phyloP scores from a whole-genome alignment of 495 filamentous ascomycete species.

The Geopyxis carbonaria region DNA sequence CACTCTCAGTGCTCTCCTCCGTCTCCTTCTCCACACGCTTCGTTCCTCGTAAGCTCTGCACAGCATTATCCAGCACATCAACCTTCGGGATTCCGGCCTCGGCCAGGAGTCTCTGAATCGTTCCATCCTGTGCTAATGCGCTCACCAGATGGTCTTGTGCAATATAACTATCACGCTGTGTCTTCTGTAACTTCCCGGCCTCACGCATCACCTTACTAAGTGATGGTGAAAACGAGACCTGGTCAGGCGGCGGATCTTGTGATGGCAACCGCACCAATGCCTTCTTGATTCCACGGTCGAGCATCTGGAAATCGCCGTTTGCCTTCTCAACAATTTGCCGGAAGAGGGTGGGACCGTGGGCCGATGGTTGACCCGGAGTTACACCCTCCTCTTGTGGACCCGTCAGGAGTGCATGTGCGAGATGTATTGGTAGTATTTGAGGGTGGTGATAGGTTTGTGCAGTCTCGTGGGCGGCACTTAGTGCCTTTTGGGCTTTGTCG shows the following conservation, averaged over 20 bases:
- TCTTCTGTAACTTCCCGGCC: conserved; percentile 81
- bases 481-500: conserved; percentile 71
- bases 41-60: conserved; percentile 79
- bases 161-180: conserved; percentile 86
- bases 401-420: conserved; percentile 63
- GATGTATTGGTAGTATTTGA: conserved; percentile 73
- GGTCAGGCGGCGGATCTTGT: conserved; percentile 86
- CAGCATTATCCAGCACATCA: conserved; percentile 71
- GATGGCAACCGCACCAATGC: conserved; percentile 73
- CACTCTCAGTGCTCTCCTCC: conserved; percentile 73
- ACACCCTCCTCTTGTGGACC: conserved; percentile 58
- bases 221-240: conserved; percentile 57
- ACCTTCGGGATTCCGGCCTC: conserved; percentile 84
- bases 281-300: conserved; percentile 84
- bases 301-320: conserved; percentile 73
- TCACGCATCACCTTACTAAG: conserved; percentile 66
- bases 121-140: conserved; percentile 57
- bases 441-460: conserved; percentile 78
- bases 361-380: conserved; percentile 49
- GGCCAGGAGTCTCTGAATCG: conserved; percentile 53
- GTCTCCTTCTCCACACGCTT: conserved; percentile 86
- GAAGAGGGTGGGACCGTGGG: conserved; percentile 60
- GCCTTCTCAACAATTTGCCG: conserved; percentile 86
- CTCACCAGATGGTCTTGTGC: conserved; percentile 88
- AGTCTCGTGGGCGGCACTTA: conserved; percentile 67